Evolutionary conservation across 108 stramenopile species (phyloP).

Genomic region (Asterionellopsis glacialis): DNA sequence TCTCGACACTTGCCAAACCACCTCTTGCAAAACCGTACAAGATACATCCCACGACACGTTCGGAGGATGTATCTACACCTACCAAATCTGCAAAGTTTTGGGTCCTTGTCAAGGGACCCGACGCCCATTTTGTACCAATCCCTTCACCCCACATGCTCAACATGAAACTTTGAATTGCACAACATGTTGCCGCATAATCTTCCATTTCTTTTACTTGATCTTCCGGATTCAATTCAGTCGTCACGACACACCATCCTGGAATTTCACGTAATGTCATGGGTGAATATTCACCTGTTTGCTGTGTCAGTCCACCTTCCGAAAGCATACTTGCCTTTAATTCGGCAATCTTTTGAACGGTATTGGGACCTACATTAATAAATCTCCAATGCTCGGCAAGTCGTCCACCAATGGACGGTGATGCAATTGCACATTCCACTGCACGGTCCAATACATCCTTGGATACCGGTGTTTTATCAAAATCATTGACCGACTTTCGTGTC

Average conservation of each 20-base stretch:
- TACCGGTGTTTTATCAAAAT: conserved; percentile 61
- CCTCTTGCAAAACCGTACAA: conserved; percentile 73
- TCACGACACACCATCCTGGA: conserved; percentile 70
- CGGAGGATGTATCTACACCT: conserved; percentile 46
- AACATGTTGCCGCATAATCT: conserved; percentile 52
- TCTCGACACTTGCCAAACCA: conserved; percentile 40
- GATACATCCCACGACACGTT: conserved; percentile 52
- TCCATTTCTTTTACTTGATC: conserved; percentile 14
- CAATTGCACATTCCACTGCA: conserved; percentile 62
- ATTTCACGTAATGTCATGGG: conserved; percentile 41
- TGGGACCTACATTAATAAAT: conserved; percentile 54
- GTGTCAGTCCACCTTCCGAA: conserved; percentile 8
- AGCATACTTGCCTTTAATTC: conserved; percentile 28
- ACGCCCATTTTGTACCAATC: conserved; percentile 67
- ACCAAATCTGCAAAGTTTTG: conserved; percentile 55
- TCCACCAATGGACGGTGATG: conserved; percentile 55
- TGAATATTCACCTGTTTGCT: too few species aligned
- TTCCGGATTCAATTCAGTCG: conserved; percentile 16
- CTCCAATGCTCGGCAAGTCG: conserved; percentile 64
- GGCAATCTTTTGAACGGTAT: conserved; percentile 50
- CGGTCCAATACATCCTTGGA: conserved; percentile 47
- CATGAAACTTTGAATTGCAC: conserved; percentile 67
- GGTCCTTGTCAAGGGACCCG: conserved; percentile 53
- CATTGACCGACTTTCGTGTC: conserved; percentile 48
- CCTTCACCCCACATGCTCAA: conserved; percentile 67